Percentiles rank a stretch among this genome's conserved stretches.
phyloP scores from a whole-genome alignment of 108 stramenopile species.

The Asterionellopsis glacialis region DNA sequence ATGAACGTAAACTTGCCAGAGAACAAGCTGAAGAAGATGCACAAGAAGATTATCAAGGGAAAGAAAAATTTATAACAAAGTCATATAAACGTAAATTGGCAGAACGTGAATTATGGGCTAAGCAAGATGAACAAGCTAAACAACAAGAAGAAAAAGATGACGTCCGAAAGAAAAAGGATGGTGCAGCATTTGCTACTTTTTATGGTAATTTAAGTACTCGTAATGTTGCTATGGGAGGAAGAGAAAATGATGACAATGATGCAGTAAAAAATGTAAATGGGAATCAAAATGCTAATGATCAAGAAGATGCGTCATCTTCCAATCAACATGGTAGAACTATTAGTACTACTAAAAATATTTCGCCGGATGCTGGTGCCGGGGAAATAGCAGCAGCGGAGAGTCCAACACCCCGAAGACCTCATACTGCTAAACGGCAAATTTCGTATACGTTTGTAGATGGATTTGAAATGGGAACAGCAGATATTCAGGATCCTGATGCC shows the following conservation, averaged over 20 bases:
- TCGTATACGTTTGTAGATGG: too few relatives aligned
- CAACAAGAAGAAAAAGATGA: slow-evolving; percentile 58
- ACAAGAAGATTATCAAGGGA: slow-evolving; percentile 50
- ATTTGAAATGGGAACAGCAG: too few relatives aligned
- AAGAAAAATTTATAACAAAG: slow-evolving; percentile 76
- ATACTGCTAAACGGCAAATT: too few relatives aligned
- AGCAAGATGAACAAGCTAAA: slow-evolving; percentile 44
- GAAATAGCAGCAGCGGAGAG: too few relatives aligned
- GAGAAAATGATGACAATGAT: not conserved
- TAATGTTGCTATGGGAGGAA: slow-evolving; percentile 51
- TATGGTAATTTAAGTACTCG: slow-evolving; percentile 45
- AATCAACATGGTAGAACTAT: too few relatives aligned
- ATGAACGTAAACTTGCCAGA: slow-evolving; percentile 57
- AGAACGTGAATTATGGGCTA: slow-evolving; percentile 67
- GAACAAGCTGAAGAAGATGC: slow-evolving; percentile 58
- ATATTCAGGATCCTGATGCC: too few relatives aligned
- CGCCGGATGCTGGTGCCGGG: too few relatives aligned
- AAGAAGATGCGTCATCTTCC: too few relatives aligned
- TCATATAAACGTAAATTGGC: slow-evolving; percentile 69
- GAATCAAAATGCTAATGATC: too few relatives aligned
- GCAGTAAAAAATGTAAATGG: not conserved
- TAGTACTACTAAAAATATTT: too few relatives aligned
- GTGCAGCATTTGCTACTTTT: slow-evolving; percentile 50
- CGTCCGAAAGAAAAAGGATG: slow-evolving; percentile 40
- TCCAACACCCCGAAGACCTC: too few relatives aligned